These are phyloP conservation scores for Hyaloperonospora arabidopsidis DNA, from an alignment of 352 stramenopile species.

Conservation along the genomic window DNA sequence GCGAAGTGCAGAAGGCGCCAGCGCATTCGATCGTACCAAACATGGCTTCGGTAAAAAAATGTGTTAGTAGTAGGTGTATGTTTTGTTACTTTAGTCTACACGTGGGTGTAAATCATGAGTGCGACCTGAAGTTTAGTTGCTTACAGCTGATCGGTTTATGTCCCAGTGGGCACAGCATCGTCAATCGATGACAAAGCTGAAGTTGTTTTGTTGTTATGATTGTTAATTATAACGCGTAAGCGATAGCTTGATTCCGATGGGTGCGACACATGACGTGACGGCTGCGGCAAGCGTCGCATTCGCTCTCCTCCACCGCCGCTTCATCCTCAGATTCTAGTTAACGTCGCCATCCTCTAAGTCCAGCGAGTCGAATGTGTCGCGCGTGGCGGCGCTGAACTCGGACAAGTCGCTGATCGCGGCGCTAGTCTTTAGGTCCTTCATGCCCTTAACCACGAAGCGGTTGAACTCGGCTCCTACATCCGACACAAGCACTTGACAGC, in stretches of 20 bases:
- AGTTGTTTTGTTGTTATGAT: too few relatives aligned
- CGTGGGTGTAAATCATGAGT: too few relatives aligned
- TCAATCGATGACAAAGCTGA: too few relatives aligned
- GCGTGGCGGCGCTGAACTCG: constrained; percentile 24
- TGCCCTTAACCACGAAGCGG: constrained; percentile 28
- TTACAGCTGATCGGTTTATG: too few relatives aligned
- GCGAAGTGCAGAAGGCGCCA: too few relatives aligned
- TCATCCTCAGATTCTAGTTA: constrained; percentile 21
- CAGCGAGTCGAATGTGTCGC: constrained; percentile 24
- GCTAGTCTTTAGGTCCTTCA: constrained; percentile 28
- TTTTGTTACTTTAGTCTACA: too few relatives aligned
- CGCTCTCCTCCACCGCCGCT: constrained; percentile 11
- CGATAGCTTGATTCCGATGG: constrained; percentile 2
- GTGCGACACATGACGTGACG: constrained; percentile 26
- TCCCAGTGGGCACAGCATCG: too few relatives aligned
- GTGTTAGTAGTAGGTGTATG: too few relatives aligned
- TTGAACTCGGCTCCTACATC: constrained; percentile 33
- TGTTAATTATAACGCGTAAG: too few relatives aligned
- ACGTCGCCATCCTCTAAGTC: constrained; percentile 15
- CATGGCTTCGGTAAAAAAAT: too few relatives aligned
- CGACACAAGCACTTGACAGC: constrained; percentile 26
- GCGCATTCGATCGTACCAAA: too few relatives aligned
- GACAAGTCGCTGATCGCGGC: constrained; percentile 17
- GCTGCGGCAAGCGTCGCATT: constrained; percentile 30
- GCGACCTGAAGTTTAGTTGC: too few relatives aligned